These are phyloP conservation scores for Toxoplasma gondii DNA, from an alignment of 169 alveolate genomes.

Conservation along the genomic window DNA sequence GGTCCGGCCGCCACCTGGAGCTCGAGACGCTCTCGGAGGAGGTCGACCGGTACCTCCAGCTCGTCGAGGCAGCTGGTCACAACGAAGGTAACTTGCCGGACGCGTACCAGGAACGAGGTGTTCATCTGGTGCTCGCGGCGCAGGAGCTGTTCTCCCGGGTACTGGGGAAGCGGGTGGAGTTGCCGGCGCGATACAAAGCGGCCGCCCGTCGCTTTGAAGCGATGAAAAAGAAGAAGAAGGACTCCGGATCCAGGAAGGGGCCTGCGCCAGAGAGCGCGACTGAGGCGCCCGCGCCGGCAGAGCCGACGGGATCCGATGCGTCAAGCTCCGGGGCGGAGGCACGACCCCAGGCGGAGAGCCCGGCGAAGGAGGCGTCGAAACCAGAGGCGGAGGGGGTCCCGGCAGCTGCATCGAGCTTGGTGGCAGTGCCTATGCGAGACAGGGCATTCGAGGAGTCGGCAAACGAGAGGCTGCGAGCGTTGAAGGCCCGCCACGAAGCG, in stretches of 20 bases:
- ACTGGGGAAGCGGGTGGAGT: not conserved
- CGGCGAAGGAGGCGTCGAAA: not conserved
- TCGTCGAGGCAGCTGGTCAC: not conserved
- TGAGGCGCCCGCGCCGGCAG: not conserved
- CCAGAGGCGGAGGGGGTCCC: not conserved
- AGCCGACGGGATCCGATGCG: not conserved
- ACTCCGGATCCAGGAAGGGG: not conserved
- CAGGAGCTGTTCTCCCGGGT: not conserved
- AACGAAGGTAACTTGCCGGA: not conserved
- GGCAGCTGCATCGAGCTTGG: not conserved
- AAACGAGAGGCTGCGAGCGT: not conserved
- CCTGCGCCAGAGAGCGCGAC: not conserved
- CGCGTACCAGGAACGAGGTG: not conserved
- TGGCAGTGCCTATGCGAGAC: not conserved
- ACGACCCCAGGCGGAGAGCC: not conserved
- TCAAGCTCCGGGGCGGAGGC: not conserved
- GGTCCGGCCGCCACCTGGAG: not conserved
- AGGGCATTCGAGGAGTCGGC: not conserved
- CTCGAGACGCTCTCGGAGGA: not conserved
- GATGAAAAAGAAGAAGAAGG: not conserved
- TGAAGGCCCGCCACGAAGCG: not conserved
- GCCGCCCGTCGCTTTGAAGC: not conserved
- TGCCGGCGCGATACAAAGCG: not conserved
- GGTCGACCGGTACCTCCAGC: not conserved
- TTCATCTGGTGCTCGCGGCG: not conserved